Evolutionary conservation across 2,329 filamentous ascomycete species (phyloP), one percentile per base, ranked within the genome.

Genomic region (Myriosclerotinia duriaeana): DNA sequence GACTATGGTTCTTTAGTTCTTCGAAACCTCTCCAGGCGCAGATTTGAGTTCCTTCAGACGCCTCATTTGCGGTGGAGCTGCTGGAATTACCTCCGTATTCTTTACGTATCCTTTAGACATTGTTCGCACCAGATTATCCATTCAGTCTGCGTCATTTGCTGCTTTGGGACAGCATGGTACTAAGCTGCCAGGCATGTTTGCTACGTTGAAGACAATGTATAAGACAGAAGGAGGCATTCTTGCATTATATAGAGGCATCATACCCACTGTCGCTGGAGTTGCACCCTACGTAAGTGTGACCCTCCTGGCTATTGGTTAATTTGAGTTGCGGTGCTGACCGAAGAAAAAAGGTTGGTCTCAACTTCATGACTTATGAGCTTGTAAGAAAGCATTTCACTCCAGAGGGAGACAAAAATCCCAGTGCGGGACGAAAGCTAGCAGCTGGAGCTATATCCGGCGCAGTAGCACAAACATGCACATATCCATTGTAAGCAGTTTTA

Each of bases 321-420:
- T 50, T 5, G 5, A 20, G 38, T 26, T 40, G 4, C 15, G 26
- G 55, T 44, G 63, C 65, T 68, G 58, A 67, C 66, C 40, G 22
- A 46, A 34, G 14, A 46, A 46, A 36, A 12, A 52, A 93, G 89
- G 90, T 99, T 69, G 95, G 95, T 50, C 83, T 99, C 65, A 99
- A 99, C 78, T 99, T 99, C 78, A 98, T 98, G 93, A 92, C 92
- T 7, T 99, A 99, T 79, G 95, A 99, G 78, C 89, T 89, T 59
- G 89, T 93, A 67, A 88, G 95, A 68, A 87, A 88, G 74, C 89
- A 89, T 72, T 83, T 99, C 72, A 99, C 95, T 0, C 89, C 89
- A 1, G 92, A 96, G 62, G 95, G 95, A 54, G 89, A 97, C 70
- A 85, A 90, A 75, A 92, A 96, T 71, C 95, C 95, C 0, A 87